Percentiles rank a stretch among this genome's conserved stretches.
Conservation (phyloP, 306 rosid genomes). For the Citrullus colocynthis region DNA sequence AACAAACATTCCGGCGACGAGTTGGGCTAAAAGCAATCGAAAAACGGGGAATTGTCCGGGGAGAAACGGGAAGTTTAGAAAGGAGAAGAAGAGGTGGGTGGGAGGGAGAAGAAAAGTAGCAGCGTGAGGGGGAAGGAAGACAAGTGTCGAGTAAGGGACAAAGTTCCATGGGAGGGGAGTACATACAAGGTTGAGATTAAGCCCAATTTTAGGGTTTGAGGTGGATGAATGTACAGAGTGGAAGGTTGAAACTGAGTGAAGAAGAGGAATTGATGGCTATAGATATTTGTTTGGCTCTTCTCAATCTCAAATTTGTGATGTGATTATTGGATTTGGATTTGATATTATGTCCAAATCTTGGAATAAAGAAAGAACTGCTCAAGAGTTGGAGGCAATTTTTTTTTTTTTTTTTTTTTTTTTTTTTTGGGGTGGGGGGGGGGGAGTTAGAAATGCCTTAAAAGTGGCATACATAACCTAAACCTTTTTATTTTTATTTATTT, state of each 20-base stretch:
- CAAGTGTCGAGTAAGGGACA: conserved; percentile 21
- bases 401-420: too few relatives aligned
- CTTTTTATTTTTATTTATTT: too few relatives aligned
- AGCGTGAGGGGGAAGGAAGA: conserved; percentile 32
- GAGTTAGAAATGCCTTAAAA: too few relatives aligned
- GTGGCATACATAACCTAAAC: too few relatives aligned
- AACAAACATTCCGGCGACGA: conserved; percentile 23
- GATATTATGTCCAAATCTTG: neutral
- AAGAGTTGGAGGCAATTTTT: neutral
- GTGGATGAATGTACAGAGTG: conserved; percentile 4
- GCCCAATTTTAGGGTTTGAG: neutral
- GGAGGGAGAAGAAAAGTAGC: conserved; percentile 10
- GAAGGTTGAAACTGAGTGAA: neutral
- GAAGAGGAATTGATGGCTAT: neutral
- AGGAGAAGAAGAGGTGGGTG: conserved; percentile 21
- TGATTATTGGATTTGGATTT: neutral
- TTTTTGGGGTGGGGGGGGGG: too few relatives aligned
- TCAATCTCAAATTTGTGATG: neutral
- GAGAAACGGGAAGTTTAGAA: conserved; percentile 21
- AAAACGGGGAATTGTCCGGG: conserved; percentile 9
- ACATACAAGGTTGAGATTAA: neutral
- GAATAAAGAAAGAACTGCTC: neutral
- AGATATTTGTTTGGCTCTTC: neutral
- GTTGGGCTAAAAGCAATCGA: conserved; percentile 6
- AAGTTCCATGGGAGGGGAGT: conserved; percentile 39